Conservation (phyloP, 805 yeast species). For the Starmerella potacharoeniae region DNA sequence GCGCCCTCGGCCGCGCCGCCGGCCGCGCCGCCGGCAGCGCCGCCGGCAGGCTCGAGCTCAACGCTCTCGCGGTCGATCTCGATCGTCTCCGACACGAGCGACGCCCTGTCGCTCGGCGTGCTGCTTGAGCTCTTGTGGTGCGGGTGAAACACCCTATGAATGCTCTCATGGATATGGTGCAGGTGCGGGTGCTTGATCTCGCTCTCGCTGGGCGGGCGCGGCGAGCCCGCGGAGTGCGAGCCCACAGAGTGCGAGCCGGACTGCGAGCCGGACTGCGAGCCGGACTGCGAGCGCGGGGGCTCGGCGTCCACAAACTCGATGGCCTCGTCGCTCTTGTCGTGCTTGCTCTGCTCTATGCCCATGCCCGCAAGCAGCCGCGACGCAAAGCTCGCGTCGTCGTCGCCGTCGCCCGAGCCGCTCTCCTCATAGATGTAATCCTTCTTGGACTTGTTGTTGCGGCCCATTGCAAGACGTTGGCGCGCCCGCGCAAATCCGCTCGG, state of each 20-base stretch:
- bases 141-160: slow-evolving; percentile 6
- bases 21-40: not conserved
- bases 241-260: no score
- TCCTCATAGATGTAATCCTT: slow-evolving; percentile 3
- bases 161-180: slow-evolving; percentile 5
- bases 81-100: not conserved
- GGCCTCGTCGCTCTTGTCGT: not conserved
- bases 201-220: not conserved
- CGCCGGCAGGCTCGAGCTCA: not conserved
- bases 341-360: slow-evolving; percentile 1
- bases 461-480: not conserved
- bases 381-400: slow-evolving; percentile 5
- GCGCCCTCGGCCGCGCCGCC: not conserved
- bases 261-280: not conserved
- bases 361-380: slow-evolving; percentile 2
- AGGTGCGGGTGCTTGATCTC: slow-evolving; percentile 15
- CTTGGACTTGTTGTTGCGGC: slow-evolving; percentile 3
- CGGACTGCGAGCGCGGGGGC: not conserved
- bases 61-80: not conserved
- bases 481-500: not conserved
- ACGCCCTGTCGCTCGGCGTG: not conserved
- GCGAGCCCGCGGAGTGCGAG: not conserved
- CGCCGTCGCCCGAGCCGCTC: not conserved
- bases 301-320: not conserved
- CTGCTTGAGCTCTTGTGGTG: not conserved